Conservation (phyloP, 371 early-diverging fungal species). For the Neoconidiobolus thromboides region DNA sequence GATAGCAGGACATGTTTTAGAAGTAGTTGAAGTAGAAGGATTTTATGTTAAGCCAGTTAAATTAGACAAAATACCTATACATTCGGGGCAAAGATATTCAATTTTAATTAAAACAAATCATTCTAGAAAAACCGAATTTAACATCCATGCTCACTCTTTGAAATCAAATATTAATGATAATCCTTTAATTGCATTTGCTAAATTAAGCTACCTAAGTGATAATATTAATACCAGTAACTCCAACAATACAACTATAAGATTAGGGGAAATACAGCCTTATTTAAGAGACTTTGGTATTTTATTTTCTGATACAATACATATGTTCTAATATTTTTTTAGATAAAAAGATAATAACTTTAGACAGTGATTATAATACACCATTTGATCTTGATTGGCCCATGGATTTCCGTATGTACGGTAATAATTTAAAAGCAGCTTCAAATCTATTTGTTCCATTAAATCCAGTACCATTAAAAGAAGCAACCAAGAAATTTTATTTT, state of each 20-base stretch:
- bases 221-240: too few species aligned
- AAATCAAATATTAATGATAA: neutral
- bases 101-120: constrained; percentile 17
- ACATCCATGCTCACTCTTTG: constrained; percentile 13
- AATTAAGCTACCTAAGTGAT: too few species aligned
- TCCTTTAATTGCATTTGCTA: too few species aligned
- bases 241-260: too few species aligned
- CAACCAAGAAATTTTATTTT: neutral
- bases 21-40: constrained; percentile 23
- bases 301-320: too few species aligned
- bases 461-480: neutral
- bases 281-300: too few species aligned
- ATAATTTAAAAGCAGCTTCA: neutral
- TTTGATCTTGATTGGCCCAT: constrained; percentile 8
- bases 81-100: constrained; percentile 20
- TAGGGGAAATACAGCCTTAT: too few species aligned
- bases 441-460: neutral
- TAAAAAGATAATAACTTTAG: too few species aligned
- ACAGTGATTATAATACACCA: neutral
- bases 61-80: constrained; percentile 13
- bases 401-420: constrained; percentile 11
- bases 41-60: constrained; percentile 11
- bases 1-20: constrained; percentile 17
- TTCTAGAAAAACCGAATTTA: constrained; percentile 12
- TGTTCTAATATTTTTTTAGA: too few species aligned